Conservation (phyloP, 2,329 filamentous ascomycete species). For the Tolypocladium amazonense region DNA sequence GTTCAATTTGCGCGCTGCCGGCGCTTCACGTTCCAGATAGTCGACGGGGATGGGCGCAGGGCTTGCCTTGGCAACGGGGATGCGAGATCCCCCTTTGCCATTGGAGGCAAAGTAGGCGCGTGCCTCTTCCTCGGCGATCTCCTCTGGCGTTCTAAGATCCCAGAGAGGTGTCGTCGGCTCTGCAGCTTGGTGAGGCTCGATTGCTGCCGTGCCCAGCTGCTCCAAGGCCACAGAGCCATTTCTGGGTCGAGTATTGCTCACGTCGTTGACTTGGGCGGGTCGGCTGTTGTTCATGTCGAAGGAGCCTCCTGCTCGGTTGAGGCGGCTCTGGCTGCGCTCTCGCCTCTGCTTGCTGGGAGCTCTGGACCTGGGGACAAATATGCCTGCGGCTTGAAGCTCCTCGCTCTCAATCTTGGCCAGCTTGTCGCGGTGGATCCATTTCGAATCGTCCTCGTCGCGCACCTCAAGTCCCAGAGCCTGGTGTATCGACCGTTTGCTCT, state of each 20-base stretch:
- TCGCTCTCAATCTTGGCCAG: slow-evolving; percentile 70
- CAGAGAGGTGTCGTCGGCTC: slow-evolving; percentile 41
- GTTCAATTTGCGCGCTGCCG: slow-evolving; percentile 50
- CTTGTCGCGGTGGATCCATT: slow-evolving; percentile 84
- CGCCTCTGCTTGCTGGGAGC: slow-evolving; percentile 38
- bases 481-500: slow-evolving; percentile 14
- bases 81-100: slow-evolving; percentile 62
- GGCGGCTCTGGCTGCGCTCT: slow-evolving; percentile 24
- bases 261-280: neutral
- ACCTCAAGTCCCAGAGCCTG: slow-evolving; percentile 13
- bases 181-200: slow-evolving; percentile 1
- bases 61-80: slow-evolving; percentile 75
- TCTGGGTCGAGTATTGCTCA: slow-evolving; percentile 17
- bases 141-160: slow-evolving; percentile 69
- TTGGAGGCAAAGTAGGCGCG: slow-evolving; percentile 40
- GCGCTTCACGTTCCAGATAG: slow-evolving; percentile 64
- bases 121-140: slow-evolving; percentile 54
- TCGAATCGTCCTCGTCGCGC: slow-evolving; percentile 46
- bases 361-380: slow-evolving; percentile 46
- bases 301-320: slow-evolving; percentile 20
- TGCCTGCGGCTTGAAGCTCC: slow-evolving; percentile 70
- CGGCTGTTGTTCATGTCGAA: slow-evolving; percentile 13
- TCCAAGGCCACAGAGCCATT: slow-evolving; percentile 36
- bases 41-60: slow-evolving; percentile 64
- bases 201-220: slow-evolving; percentile 14